Evolutionary conservation across 2,329 filamentous ascomycete genomes (phyloP).

Genomic region (Alternaria ethzedia): DNA sequence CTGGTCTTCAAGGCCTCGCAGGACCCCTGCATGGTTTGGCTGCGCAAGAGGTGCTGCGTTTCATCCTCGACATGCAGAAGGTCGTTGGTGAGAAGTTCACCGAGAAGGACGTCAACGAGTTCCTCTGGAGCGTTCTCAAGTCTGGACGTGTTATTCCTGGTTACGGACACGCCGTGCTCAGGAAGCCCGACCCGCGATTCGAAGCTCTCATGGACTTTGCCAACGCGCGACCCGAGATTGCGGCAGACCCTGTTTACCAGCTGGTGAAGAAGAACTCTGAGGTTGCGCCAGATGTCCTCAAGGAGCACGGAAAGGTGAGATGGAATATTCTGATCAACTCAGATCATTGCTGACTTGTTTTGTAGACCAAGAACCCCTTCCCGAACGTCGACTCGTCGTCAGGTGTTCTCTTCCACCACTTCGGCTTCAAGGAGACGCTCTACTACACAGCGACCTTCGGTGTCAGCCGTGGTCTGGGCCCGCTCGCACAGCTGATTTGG

Average conservation of each 20-base stretch:
- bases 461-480: slow-evolving; percentile 77
- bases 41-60: slow-evolving; percentile 95
- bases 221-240: slow-evolving; percentile 80
- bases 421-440: slow-evolving; percentile 94
- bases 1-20: slow-evolving; percentile 91
- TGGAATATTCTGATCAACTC: neutral
- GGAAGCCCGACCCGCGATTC: slow-evolving; percentile 96
- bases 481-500: slow-evolving; percentile 94
- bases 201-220: slow-evolving; percentile 97
- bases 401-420: slow-evolving; percentile 96
- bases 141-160: slow-evolving; percentile 93
- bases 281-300: slow-evolving; percentile 88
- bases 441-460: slow-evolving; percentile 84
- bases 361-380: slow-evolving; percentile 89
- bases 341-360: slow-evolving; percentile 2
- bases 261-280: slow-evolving; percentile 93
- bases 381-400: slow-evolving; percentile 95
- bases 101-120: slow-evolving; percentile 82
- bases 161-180: slow-evolving; percentile 93
- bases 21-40: slow-evolving; percentile 93
- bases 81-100: slow-evolving; percentile 78
- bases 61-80: slow-evolving; percentile 96
- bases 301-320: slow-evolving; percentile 83
- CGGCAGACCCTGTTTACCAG: slow-evolving; percentile 86
- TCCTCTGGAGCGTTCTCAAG: slow-evolving; percentile 92